Percentiles rank a stretch among this genome's conserved stretches.
These are phyloP conservation scores for Gossypium bickii DNA, from an alignment of 345 rosid species.

Conservation along the genomic window DNA sequence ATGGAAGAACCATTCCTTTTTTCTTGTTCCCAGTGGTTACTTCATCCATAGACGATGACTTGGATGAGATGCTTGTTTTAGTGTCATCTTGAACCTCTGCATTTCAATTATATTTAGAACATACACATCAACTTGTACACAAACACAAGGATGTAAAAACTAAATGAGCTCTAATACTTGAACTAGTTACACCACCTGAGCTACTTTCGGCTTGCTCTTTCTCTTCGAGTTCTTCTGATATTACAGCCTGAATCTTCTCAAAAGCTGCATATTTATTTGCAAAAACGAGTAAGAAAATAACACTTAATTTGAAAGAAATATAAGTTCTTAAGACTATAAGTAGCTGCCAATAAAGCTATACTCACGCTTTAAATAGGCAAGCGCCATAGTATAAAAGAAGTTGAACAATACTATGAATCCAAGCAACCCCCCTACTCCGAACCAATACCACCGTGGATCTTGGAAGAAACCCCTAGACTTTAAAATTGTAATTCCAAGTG, in stretches of 20 bases:
- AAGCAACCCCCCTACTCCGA: conserved; percentile 53
- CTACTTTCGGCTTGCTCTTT: conserved; percentile 19
- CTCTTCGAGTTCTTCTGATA: conserved; percentile 38
- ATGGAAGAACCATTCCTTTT: conserved; percentile 75
- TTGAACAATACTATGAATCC: conserved; percentile 55
- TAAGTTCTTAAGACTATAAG: conserved; percentile 8
- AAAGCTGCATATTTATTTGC: conserved; percentile 40
- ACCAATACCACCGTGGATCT: conserved; percentile 62
- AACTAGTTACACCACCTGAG: conserved; percentile 14
- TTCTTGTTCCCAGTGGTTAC: conserved; percentile 23
- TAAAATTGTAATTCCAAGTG: conserved; percentile 45
- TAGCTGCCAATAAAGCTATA: conserved; percentile 24
- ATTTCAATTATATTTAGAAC: conserved; percentile 7
- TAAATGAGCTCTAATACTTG: conserved; percentile 21
- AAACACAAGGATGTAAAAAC: neutral
- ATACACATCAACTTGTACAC: neutral
- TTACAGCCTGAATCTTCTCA: conserved; percentile 43
- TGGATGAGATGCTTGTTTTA: conserved; percentile 17
- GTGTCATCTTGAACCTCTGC: conserved; percentile 17
- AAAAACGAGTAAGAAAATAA: neutral
- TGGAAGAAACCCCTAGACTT: conserved; percentile 40
- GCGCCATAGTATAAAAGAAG: conserved; percentile 41
- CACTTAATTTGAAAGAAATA: neutral
- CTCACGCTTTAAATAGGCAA: conserved; percentile 49
- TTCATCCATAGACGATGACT: conserved; percentile 18